A percentile compares a stretch with the other conserved stretches of the same genome.
Conservation (phyloP, 2,329 filamentous ascomycete genomes). For the Neofusicoccum cordaticola region DNA sequence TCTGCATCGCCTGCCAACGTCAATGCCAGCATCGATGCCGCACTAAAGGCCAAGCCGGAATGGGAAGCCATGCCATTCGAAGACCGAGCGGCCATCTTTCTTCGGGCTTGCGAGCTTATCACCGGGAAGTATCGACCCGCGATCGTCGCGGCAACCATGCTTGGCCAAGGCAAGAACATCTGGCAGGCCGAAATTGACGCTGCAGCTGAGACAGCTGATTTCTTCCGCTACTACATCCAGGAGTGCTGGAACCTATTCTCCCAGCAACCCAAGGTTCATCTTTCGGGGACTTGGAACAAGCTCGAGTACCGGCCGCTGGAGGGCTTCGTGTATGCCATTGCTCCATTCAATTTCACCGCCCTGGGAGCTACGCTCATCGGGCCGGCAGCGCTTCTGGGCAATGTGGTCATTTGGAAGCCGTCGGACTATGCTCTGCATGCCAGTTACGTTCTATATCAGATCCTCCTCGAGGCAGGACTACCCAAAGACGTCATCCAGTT, state of each 20-base stretch:
- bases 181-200: slow-evolving; percentile 98
- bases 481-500: slow-evolving; percentile 90
- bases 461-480: slow-evolving; percentile 84
- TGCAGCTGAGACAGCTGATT: slow-evolving; percentile 90
- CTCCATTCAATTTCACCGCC: slow-evolving; percentile 95
- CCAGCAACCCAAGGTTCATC: neutral
- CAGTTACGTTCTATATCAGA: slow-evolving; percentile 86
- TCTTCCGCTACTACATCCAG: slow-evolving; percentile 84
- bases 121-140: slow-evolving; percentile 92
- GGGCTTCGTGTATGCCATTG: slow-evolving; percentile 94
- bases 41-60: slow-evolving; percentile 76
- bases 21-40: slow-evolving; percentile 74
- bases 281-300: slow-evolving; percentile 51
- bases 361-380: slow-evolving; percentile 84
- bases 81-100: slow-evolving; percentile 87
- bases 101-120: slow-evolving; percentile 91
- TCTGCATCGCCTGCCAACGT: slow-evolving; percentile 53
- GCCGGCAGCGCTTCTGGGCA: slow-evolving; percentile 83
- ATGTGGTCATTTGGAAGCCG: slow-evolving; percentile 95
- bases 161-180: slow-evolving; percentile 95
- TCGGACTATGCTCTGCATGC: slow-evolving; percentile 80
- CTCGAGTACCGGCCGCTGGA: slow-evolving; percentile 83
- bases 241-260: neutral
- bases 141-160: slow-evolving; percentile 91
- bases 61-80: slow-evolving; percentile 88